Percentiles rank a stretch among this genome's conserved stretches.
Conservation (phyloP, 1,284 basidiomycete genomes). For the Caloboletus inedulis region DNA sequence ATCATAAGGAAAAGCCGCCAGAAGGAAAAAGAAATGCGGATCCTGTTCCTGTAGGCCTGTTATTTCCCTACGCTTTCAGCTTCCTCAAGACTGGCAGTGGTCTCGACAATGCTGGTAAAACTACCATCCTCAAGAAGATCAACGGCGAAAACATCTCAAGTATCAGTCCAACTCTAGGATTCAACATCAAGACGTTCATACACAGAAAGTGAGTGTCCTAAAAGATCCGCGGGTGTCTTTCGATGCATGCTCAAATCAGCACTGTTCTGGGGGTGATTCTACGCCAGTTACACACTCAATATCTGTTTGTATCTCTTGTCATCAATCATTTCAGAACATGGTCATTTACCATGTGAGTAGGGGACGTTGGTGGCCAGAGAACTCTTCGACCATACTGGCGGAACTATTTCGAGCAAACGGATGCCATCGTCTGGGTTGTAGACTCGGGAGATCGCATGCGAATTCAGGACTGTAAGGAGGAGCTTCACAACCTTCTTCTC, state of each 20-base stretch:
- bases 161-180: slow-evolving; percentile 93
- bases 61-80: slow-evolving; percentile 5
- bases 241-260: slow-evolving; percentile 21
- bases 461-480: slow-evolving; percentile 85
- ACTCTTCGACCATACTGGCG: slow-evolving; percentile 97
- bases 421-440: slow-evolving; percentile 98
- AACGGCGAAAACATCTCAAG: slow-evolving; percentile 86
- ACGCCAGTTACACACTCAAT: slow-evolving; percentile 81
- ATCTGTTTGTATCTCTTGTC: slow-evolving; percentile 64
- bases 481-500: slow-evolving; percentile 80
- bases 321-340: slow-evolving; percentile 6
- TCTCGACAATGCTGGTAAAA: slow-evolving; percentile 99
- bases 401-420: slow-evolving; percentile 99
- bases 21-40: slow-evolving; percentile 94
- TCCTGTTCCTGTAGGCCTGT: slow-evolving; percentile 83
- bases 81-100: slow-evolving; percentile 55
- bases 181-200: slow-evolving; percentile 96
- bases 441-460: slow-evolving; percentile 91
- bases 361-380: slow-evolving; percentile 98
- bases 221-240: slow-evolving; percentile 20
- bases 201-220: slow-evolving; percentile 74
- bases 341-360: slow-evolving; percentile 39
- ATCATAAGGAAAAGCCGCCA: slow-evolving; percentile 96
- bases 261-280: slow-evolving; percentile 21
- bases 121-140: slow-evolving; percentile 94